A percentile compares a stretch with the other conserved stretches of the same genome.
Evolutionary conservation across 2,329 filamentous ascomycete genomes (phyloP).

Genomic region (Pezicula carpinea): DNA sequence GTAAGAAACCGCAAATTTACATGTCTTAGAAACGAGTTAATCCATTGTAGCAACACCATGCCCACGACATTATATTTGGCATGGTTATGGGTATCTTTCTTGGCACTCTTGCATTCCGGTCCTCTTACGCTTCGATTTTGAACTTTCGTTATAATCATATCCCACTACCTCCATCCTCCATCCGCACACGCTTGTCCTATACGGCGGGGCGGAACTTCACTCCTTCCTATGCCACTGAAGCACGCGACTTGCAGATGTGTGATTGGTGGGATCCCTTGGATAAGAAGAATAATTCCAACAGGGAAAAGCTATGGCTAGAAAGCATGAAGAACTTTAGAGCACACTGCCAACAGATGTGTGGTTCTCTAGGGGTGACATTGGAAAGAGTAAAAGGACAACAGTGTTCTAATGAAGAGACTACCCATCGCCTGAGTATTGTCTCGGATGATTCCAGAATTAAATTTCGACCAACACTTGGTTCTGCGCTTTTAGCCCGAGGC

Average conservation of each 20-base stretch:
- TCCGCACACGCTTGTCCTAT: slow-evolving; percentile 6
- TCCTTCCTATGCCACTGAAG: background rate
- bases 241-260: background rate
- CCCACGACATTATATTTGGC: slow-evolving; percentile 63
- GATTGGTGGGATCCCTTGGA: background rate
- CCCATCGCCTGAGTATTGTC: no score
- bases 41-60: slow-evolving; percentile 57
- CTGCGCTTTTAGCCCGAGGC: no score
- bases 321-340: background rate
- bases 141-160: slow-evolving; percentile 56
- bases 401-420: no score
- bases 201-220: background rate
- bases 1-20: slow-evolving; percentile 8
- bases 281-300: slow-evolving; percentile 1
- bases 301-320: background rate
- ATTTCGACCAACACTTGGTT: no score
- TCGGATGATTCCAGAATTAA: no score
- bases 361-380: no score
- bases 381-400: no score
- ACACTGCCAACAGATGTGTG: background rate
- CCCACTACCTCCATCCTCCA: slow-evolving; percentile 14
- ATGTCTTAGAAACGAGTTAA: background rate
- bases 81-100: slow-evolving; percentile 57
- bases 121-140: slow-evolving; percentile 61
- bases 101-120: slow-evolving; percentile 59